Base-by-base conservation (phyloP, 305 asterid genomes). In the Withania somnifera region DNA sequence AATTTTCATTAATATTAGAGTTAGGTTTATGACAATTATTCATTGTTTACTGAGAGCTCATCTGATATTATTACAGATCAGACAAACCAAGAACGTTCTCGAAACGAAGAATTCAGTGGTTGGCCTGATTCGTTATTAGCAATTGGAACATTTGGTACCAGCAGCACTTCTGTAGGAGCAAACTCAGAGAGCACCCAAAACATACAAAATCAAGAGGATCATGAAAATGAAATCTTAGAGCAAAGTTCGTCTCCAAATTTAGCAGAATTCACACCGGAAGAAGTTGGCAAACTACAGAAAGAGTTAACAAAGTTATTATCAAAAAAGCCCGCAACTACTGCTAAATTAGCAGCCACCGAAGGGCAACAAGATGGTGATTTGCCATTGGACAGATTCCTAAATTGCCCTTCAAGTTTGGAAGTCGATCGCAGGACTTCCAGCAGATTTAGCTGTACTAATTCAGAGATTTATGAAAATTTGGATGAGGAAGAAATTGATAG, bases 331-430 rank as follows among this genome's bases (percentile, higher is more conserved):
- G 50, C 50, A 0, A 3, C 40, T 28, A 82, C 86, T 22, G 51
- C 84, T 40, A 87, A 87, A 40, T 68, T 68, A 77, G 57, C 85
- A 32, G 89, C 88, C 22, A 89, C 87, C 6, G 40, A 45, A 42
- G 89, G 82, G 7, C 85, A 81, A 51, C 80, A 71, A 3, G 81
- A 77, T 20, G 89, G 80, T 54, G 90, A 92, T 84, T 88, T 95
- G 10, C 98, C 98, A 0, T 82, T 95, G 86, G 98, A 95, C 42
- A 90, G 95, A 86, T 95, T 95, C 89, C 93, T 95, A 2, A 95
- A 93, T 84, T 93, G 98, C 86, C 98, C 98, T 45, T 95, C 98
- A 6, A 95, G 98, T 87, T 86, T 91, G 90, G 97, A 92, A 58
- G 93, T 93, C 19, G 97, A 94, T 82, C 83, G 98, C 6, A 91